Evolutionary conservation across 768 basidiomycete genomes (phyloP), one percentile per base, ranked within the genome.

Genomic region (Naematelia aurantialba): DNA sequence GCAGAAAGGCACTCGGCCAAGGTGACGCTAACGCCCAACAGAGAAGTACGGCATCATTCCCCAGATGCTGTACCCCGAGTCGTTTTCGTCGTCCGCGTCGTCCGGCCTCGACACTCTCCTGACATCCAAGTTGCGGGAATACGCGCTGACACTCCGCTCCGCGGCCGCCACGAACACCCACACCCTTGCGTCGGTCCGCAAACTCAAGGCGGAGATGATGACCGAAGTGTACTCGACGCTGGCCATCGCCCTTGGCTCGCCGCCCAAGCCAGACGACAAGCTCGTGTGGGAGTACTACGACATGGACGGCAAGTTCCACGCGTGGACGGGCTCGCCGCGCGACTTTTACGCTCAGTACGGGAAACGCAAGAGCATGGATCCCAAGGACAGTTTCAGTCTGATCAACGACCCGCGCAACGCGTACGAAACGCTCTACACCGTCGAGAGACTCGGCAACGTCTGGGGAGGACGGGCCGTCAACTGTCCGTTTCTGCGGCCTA

Each of bases 401-500:
- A 91, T 98, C 76, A 87, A 98, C 69, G 94, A 98, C 74, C 93
- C 94, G 10, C 84, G 94, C 24, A 93, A 97, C 72, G 80, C 80
- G 19, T 91, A 87, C 75, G 82, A 82, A 51, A 87, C 85, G 76
- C 81, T 94, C 14, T 93, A 93, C 79, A 91, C 91, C 1, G 91
- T 97, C 17, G 86, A 93, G 68, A 87, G 89, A 69, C 85, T 97
- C 31, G 93, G 93, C 14, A 97, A 97, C 69, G 80, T 98, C 52
- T 91, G 88, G 87, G 89, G 88, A 60, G 91, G 86, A 4, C 82
- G 89, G 3, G 83, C 87, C 17, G 86, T 97, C 24, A 82, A 87
- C 27, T 96, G 90, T 94, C 72, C 76, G 87, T 79, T 29, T n/a
- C n/a, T n/a, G n/a, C n/a, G n/a, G n/a, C n/a, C n/a, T n/a, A n/a